Percentiles rank a stretch among this genome's conserved stretches.
phyloP scores from a whole-genome alignment of 495 filamentous ascomycete species.

The Staphylotrichum longicolle region DNA sequence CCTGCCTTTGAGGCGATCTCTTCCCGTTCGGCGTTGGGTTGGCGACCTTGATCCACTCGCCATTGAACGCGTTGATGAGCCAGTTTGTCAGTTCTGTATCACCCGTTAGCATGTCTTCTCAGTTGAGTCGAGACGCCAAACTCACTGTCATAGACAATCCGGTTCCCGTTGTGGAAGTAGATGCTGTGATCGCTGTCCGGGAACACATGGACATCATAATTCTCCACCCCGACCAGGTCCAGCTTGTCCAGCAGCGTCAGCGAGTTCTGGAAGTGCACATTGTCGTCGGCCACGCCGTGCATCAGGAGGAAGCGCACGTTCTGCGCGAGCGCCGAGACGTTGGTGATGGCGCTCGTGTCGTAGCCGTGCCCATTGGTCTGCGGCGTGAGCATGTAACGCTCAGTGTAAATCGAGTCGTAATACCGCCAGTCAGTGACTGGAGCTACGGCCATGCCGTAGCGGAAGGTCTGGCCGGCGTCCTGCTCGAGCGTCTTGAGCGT shows the following conservation, averaged over 20 bases:
- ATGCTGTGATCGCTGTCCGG: conserved; percentile 96
- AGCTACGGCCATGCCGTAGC: conserved; percentile 96
- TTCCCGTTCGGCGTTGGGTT: conserved; percentile 58
- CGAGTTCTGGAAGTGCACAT: conserved; percentile 94
- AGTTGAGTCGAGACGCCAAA: conserved; percentile 8
- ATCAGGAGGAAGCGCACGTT: conserved; percentile 88
- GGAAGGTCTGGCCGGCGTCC: conserved; percentile 85
- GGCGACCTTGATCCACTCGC: conserved; percentile 81
- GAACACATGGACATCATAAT: conserved; percentile 95
- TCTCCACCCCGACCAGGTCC: conserved; percentile 79
- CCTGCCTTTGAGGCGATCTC: conserved; percentile 5
- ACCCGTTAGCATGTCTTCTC: conserved; percentile 29
- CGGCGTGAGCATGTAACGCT: conserved; percentile 93
- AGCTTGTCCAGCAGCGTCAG: conserved; percentile 82
- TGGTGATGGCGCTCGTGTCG: conserved; percentile 66
- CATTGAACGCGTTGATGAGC: conserved; percentile 96
- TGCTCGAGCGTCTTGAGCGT: conserved; percentile 93
- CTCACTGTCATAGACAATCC: conserved; percentile 93
- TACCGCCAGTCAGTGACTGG: conserved; percentile 96
- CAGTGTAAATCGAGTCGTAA: conserved; percentile 94
- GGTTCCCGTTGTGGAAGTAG: conserved; percentile 89
- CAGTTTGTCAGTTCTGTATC: conserved; percentile 76
- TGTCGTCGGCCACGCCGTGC: conserved; percentile 94
- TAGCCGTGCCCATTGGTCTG: conserved; percentile 78
- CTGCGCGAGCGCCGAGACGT: conserved; percentile 63